Base-by-base conservation (phyloP, 805 yeast species). In the Ogataea zsoltii region DNA sequence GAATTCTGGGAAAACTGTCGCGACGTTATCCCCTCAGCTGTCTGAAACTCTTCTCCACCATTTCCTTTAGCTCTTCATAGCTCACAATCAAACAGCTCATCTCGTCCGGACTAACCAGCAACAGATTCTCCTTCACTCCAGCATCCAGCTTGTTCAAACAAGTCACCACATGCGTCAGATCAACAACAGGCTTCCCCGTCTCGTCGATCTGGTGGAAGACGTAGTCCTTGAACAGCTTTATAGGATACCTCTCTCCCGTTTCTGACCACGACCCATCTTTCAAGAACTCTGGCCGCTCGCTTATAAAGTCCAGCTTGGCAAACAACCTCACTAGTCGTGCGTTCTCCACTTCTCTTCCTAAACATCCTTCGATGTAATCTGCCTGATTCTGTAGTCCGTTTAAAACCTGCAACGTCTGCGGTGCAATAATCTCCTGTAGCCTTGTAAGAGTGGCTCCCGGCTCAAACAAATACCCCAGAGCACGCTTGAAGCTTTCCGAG, bases 91-190 rank as follows among this genome's bases (percentile, higher is more conserved):
- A 70, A 63, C 97, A 90, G 36, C 80, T 84, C 70, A 82, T 83
- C 61, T 89, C 96, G 63, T 91, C 96, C 10, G 85, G 78, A 28
- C 94, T 83, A 1, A 89, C 88, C 42, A 94, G 74, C 62, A 91
- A 69, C 13, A 94, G 67, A 54, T 79, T 82, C 66, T 94, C 99
- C 41, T 88, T 90, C 28, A 85, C 76, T 1, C 97, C 98, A 5
- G 92, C 95, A 61, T 94, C 99, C 53, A 94, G 71, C 66, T 92
- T 94, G 67, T 92, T 92, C 58, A 94, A 70, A 56, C 85, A 79
- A 40, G 80, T 72, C 49, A 94, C 69, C 5, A 90, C 91, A 62
- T 89, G 89, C 0, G 90, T 83, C 55, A 94, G 71, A 65, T 94
- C 97, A 46, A 89, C 69, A 2, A 82, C 78, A 2, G 96, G 90